Evolutionary conservation across 441 rosid genomes (phyloP).

Genomic region (Bocquillonia castaneifolia): DNA sequence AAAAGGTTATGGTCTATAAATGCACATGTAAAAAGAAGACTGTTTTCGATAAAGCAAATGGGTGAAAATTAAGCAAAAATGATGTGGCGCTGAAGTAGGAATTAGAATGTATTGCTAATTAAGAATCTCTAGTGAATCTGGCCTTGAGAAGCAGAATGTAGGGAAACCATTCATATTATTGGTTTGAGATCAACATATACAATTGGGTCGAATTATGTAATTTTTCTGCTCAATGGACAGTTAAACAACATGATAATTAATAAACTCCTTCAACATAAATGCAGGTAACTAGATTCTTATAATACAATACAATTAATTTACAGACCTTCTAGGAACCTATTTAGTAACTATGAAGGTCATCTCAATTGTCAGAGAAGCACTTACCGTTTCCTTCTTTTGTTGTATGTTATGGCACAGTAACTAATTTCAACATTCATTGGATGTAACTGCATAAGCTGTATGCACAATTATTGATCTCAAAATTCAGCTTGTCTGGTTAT

Average conservation of each 20-base stretch:
- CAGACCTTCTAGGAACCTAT: neutral
- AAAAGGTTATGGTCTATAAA: neutral
- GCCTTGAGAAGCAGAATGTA: neutral
- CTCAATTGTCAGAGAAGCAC: no score
- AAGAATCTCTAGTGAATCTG: constrained; percentile 8
- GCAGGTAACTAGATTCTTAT: neutral
- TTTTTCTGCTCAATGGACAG: neutral
- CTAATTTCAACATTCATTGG: neutral
- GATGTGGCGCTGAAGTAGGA: neutral
- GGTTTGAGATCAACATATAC: neutral
- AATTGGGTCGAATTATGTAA: neutral
- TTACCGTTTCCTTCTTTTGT: neutral
- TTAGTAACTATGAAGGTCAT: neutral
- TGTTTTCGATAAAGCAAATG: neutral
- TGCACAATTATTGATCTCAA: neutral
- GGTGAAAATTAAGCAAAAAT: neutral
- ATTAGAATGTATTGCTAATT: neutral
- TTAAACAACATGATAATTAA: neutral
- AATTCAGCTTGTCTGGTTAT: neutral
- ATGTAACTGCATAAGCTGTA: neutral
- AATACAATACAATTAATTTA: neutral
- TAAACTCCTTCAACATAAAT: constrained; percentile 1
- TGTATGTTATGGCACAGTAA: neutral
- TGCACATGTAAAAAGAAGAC: neutral
- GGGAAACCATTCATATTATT: neutral